Conservation (phyloP, 768 basidiomycete genomes). For the Psilocybe cubensis region DNA sequence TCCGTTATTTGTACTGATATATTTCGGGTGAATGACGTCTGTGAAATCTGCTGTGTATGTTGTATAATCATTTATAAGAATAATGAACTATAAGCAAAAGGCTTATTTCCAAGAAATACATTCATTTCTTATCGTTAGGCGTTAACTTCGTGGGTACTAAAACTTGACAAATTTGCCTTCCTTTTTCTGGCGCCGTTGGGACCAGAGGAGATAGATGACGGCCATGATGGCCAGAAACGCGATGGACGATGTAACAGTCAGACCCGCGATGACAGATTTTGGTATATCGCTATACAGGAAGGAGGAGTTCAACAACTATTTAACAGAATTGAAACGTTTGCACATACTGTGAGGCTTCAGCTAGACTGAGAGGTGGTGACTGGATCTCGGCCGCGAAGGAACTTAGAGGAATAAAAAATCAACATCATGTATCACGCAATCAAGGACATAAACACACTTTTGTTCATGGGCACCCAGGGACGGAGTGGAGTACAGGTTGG, state of each 20-base stretch:
- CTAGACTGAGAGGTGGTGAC: background rate
- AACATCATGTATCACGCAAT: background rate
- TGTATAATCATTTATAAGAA: background rate
- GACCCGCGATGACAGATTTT: conserved; percentile 14
- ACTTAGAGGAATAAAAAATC: background rate
- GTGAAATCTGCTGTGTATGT: background rate
- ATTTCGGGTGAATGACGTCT: background rate
- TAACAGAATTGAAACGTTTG: background rate
- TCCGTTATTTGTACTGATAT: conserved; percentile 51
- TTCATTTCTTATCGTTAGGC: no score
- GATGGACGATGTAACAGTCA: conserved; percentile 13
- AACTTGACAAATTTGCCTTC: conserved; percentile 9
- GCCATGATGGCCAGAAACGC: conserved; percentile 12
- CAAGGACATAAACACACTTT: background rate
- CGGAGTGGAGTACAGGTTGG: conserved; percentile 24
- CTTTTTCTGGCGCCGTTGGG: conserved; percentile 9
- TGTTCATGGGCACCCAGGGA: conserved; percentile 20
- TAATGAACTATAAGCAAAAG: no score
- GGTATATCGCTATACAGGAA: conserved; percentile 10
- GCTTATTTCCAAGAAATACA: no score
- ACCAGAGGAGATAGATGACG: conserved; percentile 7
- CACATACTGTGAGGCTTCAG: conserved; percentile 1
- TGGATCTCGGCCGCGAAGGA: background rate
- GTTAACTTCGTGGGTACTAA: no score
- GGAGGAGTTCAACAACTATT: background rate